phyloP scores from a whole-genome alignment of 305 asterid genomes.

The Fraxinus albicans region DNA sequence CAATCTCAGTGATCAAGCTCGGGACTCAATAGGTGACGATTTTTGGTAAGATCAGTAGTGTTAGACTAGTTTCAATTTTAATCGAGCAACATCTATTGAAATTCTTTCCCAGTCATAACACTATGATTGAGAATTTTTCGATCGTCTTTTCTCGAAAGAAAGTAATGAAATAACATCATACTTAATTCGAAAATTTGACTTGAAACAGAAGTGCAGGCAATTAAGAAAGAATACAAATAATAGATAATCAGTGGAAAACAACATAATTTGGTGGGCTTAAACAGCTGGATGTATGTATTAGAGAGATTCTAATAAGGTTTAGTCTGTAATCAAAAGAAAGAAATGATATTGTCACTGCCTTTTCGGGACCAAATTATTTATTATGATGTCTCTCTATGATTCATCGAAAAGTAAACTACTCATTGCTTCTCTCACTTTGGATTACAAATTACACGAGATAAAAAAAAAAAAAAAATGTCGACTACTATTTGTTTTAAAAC shows the following conservation, averaged over 20 bases:
- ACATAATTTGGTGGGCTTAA: constrained; percentile 28
- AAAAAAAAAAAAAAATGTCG: not conserved
- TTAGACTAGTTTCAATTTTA: not conserved
- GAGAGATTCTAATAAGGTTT: constrained; percentile 18
- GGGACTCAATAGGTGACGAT: too few species aligned
- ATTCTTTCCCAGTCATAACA: not conserved
- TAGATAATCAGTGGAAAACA: constrained; percentile 25
- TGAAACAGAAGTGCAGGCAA: not conserved
- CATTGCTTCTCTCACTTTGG: not conserved
- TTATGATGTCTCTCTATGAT: constrained; percentile 18
- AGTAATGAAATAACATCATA: not conserved
- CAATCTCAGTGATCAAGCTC: too few species aligned
- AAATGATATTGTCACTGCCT: constrained; percentile 28
- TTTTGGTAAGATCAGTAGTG: too few species aligned
- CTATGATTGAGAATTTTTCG: not conserved
- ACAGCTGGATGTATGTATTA: constrained; percentile 10
- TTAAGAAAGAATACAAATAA: constrained; percentile 3
- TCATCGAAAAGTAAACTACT: not conserved
- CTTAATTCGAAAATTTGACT: not conserved
- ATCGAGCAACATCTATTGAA: not conserved
- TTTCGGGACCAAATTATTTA: constrained; percentile 37
- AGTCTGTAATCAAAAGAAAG: constrained; percentile 18
- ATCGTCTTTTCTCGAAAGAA: not conserved
- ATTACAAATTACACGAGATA: not conserved
- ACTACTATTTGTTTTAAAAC: not conserved